Evolutionary conservation across 768 basidiomycete species (phyloP).

Genomic region (Leccinum broughii): DNA sequence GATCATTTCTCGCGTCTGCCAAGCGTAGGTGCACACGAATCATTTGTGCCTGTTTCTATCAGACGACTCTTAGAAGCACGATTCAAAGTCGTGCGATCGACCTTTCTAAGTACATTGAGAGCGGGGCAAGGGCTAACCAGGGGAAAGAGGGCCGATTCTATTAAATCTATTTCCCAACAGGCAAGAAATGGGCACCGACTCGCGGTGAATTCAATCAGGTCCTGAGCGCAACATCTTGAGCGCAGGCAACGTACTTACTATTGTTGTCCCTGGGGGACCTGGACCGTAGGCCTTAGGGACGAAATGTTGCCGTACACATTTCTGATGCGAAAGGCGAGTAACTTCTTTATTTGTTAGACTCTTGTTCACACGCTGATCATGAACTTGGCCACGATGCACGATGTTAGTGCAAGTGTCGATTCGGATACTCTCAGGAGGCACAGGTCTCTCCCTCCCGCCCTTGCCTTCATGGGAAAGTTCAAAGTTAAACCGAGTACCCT

Average conservation of each 20-base stretch:
- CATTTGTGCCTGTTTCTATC: not conserved
- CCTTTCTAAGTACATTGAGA: not conserved
- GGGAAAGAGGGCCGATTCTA: no score
- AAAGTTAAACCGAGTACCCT: not conserved
- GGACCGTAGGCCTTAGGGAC: not conserved
- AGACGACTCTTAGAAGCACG: not conserved
- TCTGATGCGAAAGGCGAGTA: not conserved
- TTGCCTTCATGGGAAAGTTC: not conserved
- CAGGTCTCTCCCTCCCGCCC: not conserved
- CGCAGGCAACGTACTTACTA: not conserved
- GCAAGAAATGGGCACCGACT: not conserved
- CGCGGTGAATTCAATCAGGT: not conserved
- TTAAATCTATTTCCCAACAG: not conserved
- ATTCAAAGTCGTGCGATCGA: not conserved
- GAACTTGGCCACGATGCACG: not conserved
- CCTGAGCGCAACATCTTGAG: not conserved
- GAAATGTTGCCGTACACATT: not conserved
- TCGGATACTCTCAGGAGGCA: not conserved
- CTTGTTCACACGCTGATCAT: not conserved
- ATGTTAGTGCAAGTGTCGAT: not conserved
- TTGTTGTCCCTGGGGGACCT: not conserved
- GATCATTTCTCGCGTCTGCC: not conserved
- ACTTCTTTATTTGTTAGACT: not conserved
- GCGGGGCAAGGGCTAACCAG: not conserved
- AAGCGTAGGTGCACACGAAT: not conserved